Evolutionary conservation across 2,329 filamentous ascomycete species (phyloP).

Genomic region (Incumbomyces delicatus): DNA sequence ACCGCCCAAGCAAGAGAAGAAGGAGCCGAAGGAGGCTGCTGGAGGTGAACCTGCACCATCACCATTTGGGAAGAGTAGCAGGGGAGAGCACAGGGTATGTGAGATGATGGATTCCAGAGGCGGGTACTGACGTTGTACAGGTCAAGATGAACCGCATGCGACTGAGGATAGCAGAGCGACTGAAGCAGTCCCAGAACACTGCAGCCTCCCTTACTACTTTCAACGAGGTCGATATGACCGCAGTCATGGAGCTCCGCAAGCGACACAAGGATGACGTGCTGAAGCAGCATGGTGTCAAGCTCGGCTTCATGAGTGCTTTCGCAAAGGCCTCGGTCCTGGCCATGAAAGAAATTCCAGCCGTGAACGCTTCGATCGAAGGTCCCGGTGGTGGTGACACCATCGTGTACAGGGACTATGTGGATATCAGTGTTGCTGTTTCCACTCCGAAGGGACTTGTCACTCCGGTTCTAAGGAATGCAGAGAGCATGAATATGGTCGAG

Average conservation of each 20-base stretch:
- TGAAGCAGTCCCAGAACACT: slow-evolving; percentile 99
- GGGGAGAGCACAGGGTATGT: slow-evolving; percentile 79
- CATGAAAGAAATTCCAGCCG: slow-evolving; percentile 86
- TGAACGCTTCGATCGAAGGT: slow-evolving; percentile 96
- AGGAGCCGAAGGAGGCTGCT: slow-evolving; percentile 26
- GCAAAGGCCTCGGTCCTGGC: slow-evolving; percentile 80
- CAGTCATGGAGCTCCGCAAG: slow-evolving; percentile 93
- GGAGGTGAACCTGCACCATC: slow-evolving; percentile 20
- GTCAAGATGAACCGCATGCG: slow-evolving; percentile 99
- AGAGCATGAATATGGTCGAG: slow-evolving; percentile 73
- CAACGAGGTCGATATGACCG: slow-evolving; percentile 99
- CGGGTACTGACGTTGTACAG: slow-evolving; percentile 36
- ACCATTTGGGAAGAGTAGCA: slow-evolving; percentile 49
- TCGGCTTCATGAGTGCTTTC: slow-evolving; percentile 99
- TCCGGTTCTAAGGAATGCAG: slow-evolving; percentile 87
- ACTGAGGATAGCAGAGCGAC: slow-evolving; percentile 86
- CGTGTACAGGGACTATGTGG: slow-evolving; percentile 95
- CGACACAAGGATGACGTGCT: slow-evolving; percentile 93
- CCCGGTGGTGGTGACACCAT: slow-evolving; percentile 93
- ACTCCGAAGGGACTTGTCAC: slow-evolving; percentile 97
- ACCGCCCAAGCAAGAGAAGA: slow-evolving; percentile 27
- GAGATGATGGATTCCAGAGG: slow-evolving; percentile 7
- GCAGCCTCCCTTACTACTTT: slow-evolving; percentile 95
- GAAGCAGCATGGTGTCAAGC: slow-evolving; percentile 93
- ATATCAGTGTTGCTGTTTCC: slow-evolving; percentile 92